Base-by-base conservation (phyloP, 768 basidiomycete genomes). In the Tricholoma bakamatsutake region DNA sequence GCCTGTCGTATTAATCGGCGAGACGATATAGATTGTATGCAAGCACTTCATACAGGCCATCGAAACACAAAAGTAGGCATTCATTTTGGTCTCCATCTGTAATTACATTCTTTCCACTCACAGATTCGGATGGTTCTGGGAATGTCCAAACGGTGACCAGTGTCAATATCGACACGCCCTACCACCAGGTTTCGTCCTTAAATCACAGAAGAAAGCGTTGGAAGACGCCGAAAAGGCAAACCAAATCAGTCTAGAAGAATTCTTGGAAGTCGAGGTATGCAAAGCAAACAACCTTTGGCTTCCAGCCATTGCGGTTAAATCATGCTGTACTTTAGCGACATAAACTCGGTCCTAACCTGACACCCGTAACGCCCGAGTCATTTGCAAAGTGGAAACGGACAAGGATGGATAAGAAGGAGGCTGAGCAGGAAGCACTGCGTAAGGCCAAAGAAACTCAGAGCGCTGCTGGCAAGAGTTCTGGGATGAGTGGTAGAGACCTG, bases 351-450 rank as follows among this genome's bases (percentile, higher is more conserved):
- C 30, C 83, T 12, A 90, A 90, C 64, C 75, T 98, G 45, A 99
- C 97, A 12, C 96, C 95, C 1, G 93, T 98, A 4, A 98, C 94
- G 1, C 82, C 79, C 0, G 97, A 99, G 67, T 76, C 86, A 1
- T 99, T 99, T 67, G 90, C 92, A 0, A 75, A 80, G 49, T 99
- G 97, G 97, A 98, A 98, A 75, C 88, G 87, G 76, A 98, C 88
- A 39, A 76, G 97, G 37, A 80, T 93, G 84, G 83, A 93, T 77
- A 98, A 98, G 83, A 98, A 98, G 71, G 77, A 83, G 42, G 96
- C 93, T 7, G 95, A 98, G 66, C 73, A 78, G 48, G 93, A 98
- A 54, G 93, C 84, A 0, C 12, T 85, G 58, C 81, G 81, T 62
- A 93, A 90, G 68, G 80, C 91, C 24, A 97, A 97, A 73, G 87